Evolutionary conservation across 257 asterid species (phyloP), one percentile per base, ranked within the genome.

Genomic region (Solanum pimpinellifolium): DNA sequence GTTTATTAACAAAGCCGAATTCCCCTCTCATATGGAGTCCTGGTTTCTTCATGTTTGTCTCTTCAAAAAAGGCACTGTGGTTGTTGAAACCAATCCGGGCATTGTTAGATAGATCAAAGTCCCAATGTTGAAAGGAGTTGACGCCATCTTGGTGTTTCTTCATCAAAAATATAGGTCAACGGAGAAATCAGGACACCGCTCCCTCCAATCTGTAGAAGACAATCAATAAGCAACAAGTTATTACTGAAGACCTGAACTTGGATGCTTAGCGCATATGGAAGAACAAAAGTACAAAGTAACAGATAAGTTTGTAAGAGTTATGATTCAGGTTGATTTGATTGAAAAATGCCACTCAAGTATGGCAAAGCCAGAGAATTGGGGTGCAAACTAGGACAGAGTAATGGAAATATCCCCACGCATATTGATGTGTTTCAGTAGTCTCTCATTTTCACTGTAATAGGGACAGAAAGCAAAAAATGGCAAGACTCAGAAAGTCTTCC

Each of bases 141-240:
- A 62, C 91, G 97, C 99, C 99, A 97, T 90, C 99, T 93, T 14
- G 99, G 99, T 86, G 99, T 93, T 91, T 97, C 99, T 92, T 95
- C 98, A 1, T 97, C 99, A 13, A 97, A 97, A 84, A 97, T 97
- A 92, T 97, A 97, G 74, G 99, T 97, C 87, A 95, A 88, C 13
- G 99, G 98, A 52, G 99, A 96, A 87, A 97, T 83, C 90, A 97
- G 90, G 87, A 97, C 99, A 66, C 99, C 99, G 75, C 99, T 95
- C 60, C 99, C 99, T 84, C 99, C 99, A 91, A 96, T 93, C 99
- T 97, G 97, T 81, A 47, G 29, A 81, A 81, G 44, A 47, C 20
- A 81, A 29, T 81, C 85, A 81, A 81, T 81, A 29, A 49, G 69
- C 11, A 80, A 47, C 9, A 80, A 16, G 27, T 80, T 80, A 47